Base-by-base conservation (phyloP, 2,329 filamentous ascomycete species). In the Lasiodiplodia citricola region DNA sequence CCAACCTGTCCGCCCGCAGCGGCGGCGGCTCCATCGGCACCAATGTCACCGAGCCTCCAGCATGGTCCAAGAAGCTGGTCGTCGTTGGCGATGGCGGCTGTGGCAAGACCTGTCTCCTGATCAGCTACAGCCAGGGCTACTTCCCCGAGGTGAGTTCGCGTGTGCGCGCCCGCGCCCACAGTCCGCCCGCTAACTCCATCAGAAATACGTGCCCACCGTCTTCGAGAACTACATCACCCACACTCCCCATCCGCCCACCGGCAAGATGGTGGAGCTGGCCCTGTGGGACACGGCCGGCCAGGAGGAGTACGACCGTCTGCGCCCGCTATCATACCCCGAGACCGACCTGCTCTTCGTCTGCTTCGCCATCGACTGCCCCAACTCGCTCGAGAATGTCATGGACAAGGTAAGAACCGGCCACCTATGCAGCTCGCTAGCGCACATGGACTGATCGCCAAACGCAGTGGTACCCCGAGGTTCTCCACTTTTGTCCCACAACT, bases 221-320 rank as follows among this genome's bases (percentile, higher is more conserved):
- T 99, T 99, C 80, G 96, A 99, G 79, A 99, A 99, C 85, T 99
- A 99, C 88, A 98, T 99, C 83, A 97, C 96, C 67, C 95, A 97
- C 81, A 96, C 95, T 68, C 92, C 90, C 70, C 96, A 99, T 83
- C 89, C 90, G 72, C 88, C 90, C 55, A 92, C 91, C 14, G 94
- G 95, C 77, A 98, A 97, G 87, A 94, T 91, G 69, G 94, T 99
- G 73, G 96, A 99, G 84, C 88, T 99, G 70, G 96, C 96, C 51
- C 87, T 99, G 65, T 99, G 96, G 96, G 96, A 99, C 82, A 99
- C 96, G 35, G 96, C 96, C 75, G 96, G 96, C 50, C 96, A 99
- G 82, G 96, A 99, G 82, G 96, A 98, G 83, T 99, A 99, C 80
- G 96, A 99, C 85, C 91, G 96, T 75, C 86, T 99, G 78, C 91